Evolutionary conservation across 805 yeast species (phyloP).

Genomic region (Huiozyma naganishii): DNA sequence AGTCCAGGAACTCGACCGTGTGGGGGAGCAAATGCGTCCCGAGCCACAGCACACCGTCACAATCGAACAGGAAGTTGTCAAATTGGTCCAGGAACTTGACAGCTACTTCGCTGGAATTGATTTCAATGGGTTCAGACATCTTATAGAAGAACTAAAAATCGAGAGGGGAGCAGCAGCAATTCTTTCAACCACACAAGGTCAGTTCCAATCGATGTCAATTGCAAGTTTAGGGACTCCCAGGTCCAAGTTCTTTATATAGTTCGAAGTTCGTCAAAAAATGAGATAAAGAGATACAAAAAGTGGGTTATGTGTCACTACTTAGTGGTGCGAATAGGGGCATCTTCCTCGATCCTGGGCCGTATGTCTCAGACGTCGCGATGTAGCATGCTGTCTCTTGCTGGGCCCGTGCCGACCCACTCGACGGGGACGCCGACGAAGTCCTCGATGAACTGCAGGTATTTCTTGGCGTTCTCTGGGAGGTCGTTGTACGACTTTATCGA

Average conservation of each 20-base stretch:
- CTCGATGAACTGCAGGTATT: conserved; percentile 77
- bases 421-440: conserved; percentile 74
- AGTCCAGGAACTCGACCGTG: conserved; percentile 61
- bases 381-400: conserved; percentile 90
- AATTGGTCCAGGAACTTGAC: conserved; percentile 47
- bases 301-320: no score
- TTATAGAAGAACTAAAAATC: no score
- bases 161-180: no score
- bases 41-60: conserved; percentile 96
- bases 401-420: conserved; percentile 98
- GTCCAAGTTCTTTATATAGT: no score
- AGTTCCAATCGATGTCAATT: no score
- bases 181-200: no score
- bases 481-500: conserved; percentile 57
- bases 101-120: conserved; percentile 38
- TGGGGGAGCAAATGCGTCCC: conserved; percentile 75
- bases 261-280: no score
- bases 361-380: conserved; percentile 32
- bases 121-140: conserved; percentile 31
- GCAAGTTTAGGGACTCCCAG: no score
- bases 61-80: conserved; percentile 87
- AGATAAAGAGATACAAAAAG: no score
- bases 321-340: no score
- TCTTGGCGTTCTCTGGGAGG: conserved; percentile 79
- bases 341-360: no score